Conservation (phyloP, 176 grass and related monocot genomes). For the Panicum miliaceum region DNA sequence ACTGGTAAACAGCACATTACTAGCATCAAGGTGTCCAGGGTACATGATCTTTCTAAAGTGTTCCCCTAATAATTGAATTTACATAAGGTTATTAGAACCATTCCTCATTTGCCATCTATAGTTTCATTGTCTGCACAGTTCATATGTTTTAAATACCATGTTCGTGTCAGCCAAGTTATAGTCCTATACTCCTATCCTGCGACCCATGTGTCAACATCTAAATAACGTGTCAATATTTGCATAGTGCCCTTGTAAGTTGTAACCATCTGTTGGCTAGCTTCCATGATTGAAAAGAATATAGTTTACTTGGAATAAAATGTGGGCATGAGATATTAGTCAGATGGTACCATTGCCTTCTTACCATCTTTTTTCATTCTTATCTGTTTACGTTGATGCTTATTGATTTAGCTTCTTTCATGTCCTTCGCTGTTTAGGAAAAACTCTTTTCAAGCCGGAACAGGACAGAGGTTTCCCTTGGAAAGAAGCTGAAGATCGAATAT, state of each 20-base stretch:
- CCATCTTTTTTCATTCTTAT: constrained; percentile 13
- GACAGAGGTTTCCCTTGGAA: constrained; percentile 92
- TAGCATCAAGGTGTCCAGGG: not conserved
- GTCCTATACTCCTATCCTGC: constrained; percentile 1
- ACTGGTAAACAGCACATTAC: not conserved
- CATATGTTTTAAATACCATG: constrained; percentile 17
- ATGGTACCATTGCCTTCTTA: not conserved
- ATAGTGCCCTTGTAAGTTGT: not conserved
- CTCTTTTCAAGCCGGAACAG: constrained; percentile 95
- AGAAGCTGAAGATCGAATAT: constrained; percentile 99
- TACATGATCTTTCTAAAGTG: not conserved
- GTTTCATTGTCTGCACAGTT: not conserved
- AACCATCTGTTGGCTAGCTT: constrained; percentile 12
- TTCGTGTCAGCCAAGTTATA: constrained; percentile 4
- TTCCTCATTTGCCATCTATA: not conserved
- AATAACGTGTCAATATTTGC: constrained; percentile 17
- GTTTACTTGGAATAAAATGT: constrained; percentile 19
- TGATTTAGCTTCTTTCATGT: constrained; percentile 26
- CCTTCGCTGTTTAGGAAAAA: constrained; percentile 76
- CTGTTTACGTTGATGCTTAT: not conserved
- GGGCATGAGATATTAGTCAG: constrained; percentile 10
- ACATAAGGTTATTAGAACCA: constrained; percentile 4
- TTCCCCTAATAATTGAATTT: not conserved
- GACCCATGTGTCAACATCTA: not conserved
- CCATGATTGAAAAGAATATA: not conserved